Evolutionary conservation across 2,329 filamentous ascomycete genomes (phyloP).

Genomic region (Bipolaris bicolor): DNA sequence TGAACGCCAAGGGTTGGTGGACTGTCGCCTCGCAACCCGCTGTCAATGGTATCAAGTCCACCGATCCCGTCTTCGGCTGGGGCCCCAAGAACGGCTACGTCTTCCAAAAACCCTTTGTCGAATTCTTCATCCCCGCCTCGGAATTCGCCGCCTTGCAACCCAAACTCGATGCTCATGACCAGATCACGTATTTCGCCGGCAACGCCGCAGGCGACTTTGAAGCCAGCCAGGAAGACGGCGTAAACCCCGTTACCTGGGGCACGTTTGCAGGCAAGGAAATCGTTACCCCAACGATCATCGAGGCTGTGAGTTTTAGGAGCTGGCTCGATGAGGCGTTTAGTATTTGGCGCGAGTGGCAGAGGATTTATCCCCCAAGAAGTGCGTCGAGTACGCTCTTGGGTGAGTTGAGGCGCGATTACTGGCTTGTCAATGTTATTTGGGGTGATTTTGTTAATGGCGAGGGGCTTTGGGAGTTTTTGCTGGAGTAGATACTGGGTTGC

Average conservation of each 20-base stretch:
- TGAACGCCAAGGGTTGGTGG: constrained; percentile 92
- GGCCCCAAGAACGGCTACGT: constrained; percentile 91
- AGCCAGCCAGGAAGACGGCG: constrained; percentile 68
- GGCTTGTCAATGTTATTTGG: constrained; percentile 91
- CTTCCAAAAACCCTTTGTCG: constrained; percentile 97
- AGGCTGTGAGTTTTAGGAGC: constrained; percentile 89
- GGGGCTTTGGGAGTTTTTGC: constrained; percentile 73
- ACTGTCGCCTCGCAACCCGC: constrained; percentile 94
- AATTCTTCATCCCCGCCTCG: constrained; percentile 81
- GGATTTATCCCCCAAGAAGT: constrained; percentile 79
- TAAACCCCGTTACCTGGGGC: constrained; percentile 97
- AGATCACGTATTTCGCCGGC: constrained; percentile 85
- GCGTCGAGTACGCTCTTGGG: constrained; percentile 75
- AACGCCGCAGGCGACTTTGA: constrained; percentile 80
- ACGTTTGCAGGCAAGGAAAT: constrained; percentile 96
- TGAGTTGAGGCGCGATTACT: constrained; percentile 70
- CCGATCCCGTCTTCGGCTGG: constrained; percentile 86
- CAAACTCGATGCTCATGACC: constrained; percentile 69
- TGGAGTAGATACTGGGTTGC: neutral
- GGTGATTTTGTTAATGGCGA: constrained; percentile 75
- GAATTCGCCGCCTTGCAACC: constrained; percentile 74
- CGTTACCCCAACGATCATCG: constrained; percentile 93
- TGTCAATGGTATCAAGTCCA: constrained; percentile 81
- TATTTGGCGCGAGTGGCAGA: constrained; percentile 93
- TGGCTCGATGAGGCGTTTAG: constrained; percentile 97